These are phyloP conservation scores for Talaromyces wortmannii DNA, from an alignment of 495 filamentous ascomycete species.

Conservation along the genomic window DNA sequence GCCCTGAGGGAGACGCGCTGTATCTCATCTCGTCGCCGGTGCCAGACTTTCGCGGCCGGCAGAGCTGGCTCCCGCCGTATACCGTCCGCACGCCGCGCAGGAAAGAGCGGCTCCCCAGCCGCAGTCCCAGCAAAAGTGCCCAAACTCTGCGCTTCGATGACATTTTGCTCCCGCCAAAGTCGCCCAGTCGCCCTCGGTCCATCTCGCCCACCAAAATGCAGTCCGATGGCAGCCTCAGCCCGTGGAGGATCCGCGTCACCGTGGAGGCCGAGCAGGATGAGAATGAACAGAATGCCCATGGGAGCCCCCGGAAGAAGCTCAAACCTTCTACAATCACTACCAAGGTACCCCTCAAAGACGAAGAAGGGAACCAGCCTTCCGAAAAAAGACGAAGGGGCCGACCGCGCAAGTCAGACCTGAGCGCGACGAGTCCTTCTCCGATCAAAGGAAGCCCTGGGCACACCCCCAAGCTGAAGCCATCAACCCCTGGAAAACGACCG, in stretches of 20 bases:
- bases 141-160: slow-evolving; percentile 40
- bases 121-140: slow-evolving; percentile 7
- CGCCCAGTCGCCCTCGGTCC: slow-evolving; percentile 27
- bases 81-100: slow-evolving; percentile 27
- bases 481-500: slow-evolving; percentile 1
- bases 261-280: slow-evolving; percentile 51
- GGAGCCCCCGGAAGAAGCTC: slow-evolving; percentile 25
- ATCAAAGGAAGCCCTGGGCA: slow-evolving; percentile 24
- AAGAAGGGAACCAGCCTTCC: slow-evolving; percentile 18
- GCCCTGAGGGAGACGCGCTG: slow-evolving; percentile 36
- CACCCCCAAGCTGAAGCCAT: slow-evolving; percentile 15
- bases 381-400: slow-evolving; percentile 34
- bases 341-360: slow-evolving; percentile 48
- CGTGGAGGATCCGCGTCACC: slow-evolving; percentile 53
- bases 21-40: slow-evolving; percentile 40
- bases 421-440: slow-evolving; percentile 23
- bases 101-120: slow-evolving; percentile 19
- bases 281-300: slow-evolving; percentile 17
- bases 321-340: slow-evolving; percentile 36
- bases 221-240: slow-evolving; percentile 35
- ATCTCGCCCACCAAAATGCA: slow-evolving; percentile 30
- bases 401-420: slow-evolving; percentile 35
- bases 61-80: slow-evolving; percentile 37
- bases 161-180: slow-evolving; percentile 36
- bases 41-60: slow-evolving; percentile 33